Percentiles rank a stretch among this genome's conserved stretches.
phyloP scores from a whole-genome alignment of 148 eudicot species.

The Nyssa sinensis region DNA sequence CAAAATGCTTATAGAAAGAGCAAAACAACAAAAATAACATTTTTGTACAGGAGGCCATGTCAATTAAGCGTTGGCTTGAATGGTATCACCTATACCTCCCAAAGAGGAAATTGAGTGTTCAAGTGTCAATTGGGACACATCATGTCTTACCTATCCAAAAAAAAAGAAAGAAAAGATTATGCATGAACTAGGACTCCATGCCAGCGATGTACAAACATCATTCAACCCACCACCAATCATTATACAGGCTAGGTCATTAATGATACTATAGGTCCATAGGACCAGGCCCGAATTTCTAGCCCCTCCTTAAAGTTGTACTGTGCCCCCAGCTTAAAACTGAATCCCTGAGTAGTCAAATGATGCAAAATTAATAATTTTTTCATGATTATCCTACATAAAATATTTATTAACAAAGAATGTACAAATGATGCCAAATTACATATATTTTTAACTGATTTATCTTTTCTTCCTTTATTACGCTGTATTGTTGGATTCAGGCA shows the following conservation, averaged over 20 bases:
- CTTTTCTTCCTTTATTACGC: not conserved
- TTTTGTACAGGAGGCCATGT: no score
- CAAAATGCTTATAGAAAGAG: no score
- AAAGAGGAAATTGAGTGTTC: no score
- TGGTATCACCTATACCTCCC: no score
- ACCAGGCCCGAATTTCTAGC: not conserved
- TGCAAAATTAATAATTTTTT: not conserved
- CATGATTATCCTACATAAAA: not conserved
- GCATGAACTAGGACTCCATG: not conserved
- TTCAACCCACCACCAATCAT: not conserved
- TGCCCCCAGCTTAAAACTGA: not conserved
- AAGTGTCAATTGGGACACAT: no score
- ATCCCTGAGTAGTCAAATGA: not conserved
- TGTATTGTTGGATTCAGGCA: not conserved
- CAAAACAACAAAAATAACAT: no score
- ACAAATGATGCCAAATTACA: not conserved
- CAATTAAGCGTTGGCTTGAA: no score
- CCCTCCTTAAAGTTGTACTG: not conserved
- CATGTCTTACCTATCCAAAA: no score
- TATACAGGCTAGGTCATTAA: not conserved
- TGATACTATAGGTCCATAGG: constrained; percentile 4
- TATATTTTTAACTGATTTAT: no score
- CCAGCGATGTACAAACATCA: not conserved
- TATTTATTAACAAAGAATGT: no score
- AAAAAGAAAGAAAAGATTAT: no score